phyloP scores from a whole-genome alignment of 768 basidiomycete species.

The Amanita pseudoporphyria region DNA sequence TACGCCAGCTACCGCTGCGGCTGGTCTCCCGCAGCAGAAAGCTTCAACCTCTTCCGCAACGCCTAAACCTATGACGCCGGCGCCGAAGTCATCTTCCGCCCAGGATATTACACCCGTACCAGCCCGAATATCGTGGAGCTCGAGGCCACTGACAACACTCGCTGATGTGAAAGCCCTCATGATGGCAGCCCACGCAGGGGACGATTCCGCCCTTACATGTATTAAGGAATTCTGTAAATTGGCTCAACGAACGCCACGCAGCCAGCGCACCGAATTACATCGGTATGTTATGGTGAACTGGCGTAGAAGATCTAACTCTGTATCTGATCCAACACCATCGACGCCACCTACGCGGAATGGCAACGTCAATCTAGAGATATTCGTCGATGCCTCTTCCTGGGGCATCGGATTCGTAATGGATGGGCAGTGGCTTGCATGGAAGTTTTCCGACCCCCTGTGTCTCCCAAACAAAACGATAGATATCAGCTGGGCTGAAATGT shows the following conservation, averaged over 20 bases:
- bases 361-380: neutral
- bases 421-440: slow-evolving; percentile 1
- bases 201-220: neutral
- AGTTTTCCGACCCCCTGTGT: neutral
- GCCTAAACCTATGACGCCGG: neutral
- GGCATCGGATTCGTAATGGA: slow-evolving; percentile 6
- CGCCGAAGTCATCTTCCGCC: neutral
- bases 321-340: neutral
- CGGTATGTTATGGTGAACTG: slow-evolving; percentile 3
- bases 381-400: slow-evolving; percentile 3
- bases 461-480: slow-evolving; percentile 3
- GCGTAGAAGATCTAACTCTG: neutral
- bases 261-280: slow-evolving; percentile 3
- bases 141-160: neutral
- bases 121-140: neutral
- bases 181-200: slow-evolving; percentile 1
- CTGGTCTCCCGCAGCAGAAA: neutral
- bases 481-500: slow-evolving; percentile 35
- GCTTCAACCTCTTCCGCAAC: neutral
- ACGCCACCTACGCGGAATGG: neutral
- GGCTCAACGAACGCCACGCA: neutral
- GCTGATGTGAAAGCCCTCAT: neutral
- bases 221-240: neutral
- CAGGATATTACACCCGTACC: neutral
- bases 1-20: neutral